Conservation (phyloP, 2,329 filamentous ascomycete species). For the Cytospora piceae region DNA sequence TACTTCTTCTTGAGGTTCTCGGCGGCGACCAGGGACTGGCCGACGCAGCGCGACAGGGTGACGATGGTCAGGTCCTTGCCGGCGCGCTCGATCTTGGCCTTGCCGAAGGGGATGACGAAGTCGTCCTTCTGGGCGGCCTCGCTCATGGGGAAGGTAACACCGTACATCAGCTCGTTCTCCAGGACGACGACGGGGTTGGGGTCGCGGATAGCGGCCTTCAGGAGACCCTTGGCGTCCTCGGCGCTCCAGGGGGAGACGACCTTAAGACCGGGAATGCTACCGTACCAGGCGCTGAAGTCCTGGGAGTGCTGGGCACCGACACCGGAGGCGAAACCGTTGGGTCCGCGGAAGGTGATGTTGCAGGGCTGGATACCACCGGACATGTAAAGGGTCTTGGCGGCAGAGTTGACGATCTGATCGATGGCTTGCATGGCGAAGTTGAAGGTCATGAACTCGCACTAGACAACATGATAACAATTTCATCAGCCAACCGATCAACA, state of each 20-base stretch:
- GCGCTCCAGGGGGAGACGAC: conserved; percentile 95
- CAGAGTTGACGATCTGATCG: conserved; percentile 99
- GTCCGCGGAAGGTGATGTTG: conserved; percentile 99
- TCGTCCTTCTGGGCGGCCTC: conserved; percentile 94
- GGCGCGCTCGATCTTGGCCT: conserved; percentile 96
- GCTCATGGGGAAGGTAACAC: conserved; percentile 94
- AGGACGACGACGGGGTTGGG: conserved; percentile 94
- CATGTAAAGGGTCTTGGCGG: conserved; percentile 99
- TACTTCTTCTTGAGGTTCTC: conserved; percentile 95
- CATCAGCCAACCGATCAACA: neutral
- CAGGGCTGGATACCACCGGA: conserved; percentile 99
- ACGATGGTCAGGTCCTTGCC: conserved; percentile 98
- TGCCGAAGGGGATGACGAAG: conserved; percentile 96
- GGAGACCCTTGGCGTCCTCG: conserved; percentile 95
- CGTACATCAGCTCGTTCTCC: conserved; percentile 91
- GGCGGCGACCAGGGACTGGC: conserved; percentile 85
- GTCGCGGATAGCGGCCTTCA: conserved; percentile 97
- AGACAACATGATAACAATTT: conserved; percentile 8
- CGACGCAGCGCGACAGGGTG: conserved; percentile 91
- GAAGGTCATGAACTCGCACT: conserved; percentile 99
- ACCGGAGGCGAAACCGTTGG: conserved; percentile 96
- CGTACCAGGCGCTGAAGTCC: conserved; percentile 99
- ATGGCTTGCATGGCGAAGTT: conserved; percentile 99
- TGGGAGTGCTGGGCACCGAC: conserved; percentile 98
- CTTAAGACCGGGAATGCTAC: conserved; percentile 95